Percentiles rank a stretch among this genome's conserved stretches.
These are phyloP conservation scores for Trifolium pratense DNA, from an alignment of 306 rosid genomes.

Conservation along the genomic window DNA sequence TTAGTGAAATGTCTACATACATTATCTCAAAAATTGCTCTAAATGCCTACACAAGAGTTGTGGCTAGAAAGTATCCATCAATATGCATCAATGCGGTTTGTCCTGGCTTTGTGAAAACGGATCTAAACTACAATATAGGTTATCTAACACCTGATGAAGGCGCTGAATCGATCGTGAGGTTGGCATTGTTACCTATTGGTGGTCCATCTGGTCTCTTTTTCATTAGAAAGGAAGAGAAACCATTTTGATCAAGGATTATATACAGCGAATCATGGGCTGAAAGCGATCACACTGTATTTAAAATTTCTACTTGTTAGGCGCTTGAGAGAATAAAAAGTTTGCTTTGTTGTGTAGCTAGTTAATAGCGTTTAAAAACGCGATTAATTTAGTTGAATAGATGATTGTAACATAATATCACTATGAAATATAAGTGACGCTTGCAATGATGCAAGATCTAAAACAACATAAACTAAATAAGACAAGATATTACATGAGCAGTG, in stretches of 20 bases:
- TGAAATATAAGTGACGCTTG: neutral
- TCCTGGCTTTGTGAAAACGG: slow-evolving; percentile 58
- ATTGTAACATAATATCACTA: too few relatives aligned
- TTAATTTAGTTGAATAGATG: too few relatives aligned
- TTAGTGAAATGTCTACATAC: slow-evolving; percentile 26
- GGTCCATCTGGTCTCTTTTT: slow-evolving; percentile 46
- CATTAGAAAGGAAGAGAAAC: slow-evolving; percentile 31
- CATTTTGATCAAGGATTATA: slow-evolving; percentile 36
- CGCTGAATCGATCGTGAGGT: slow-evolving; percentile 52
- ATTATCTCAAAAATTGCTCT: slow-evolving; percentile 53
- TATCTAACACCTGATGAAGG: slow-evolving; percentile 58
- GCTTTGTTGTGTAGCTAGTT: neutral
- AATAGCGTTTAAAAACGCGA: too few relatives aligned
- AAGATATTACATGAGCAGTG: neutral
- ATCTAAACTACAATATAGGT: slow-evolving; percentile 46
- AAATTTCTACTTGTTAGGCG: neutral
- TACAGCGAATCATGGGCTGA: neutral
- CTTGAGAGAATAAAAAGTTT: neutral
- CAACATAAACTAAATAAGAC: neutral
- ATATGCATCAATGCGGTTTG: slow-evolving; percentile 44
- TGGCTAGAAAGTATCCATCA: slow-evolving; percentile 45
- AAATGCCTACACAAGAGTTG: slow-evolving; percentile 55
- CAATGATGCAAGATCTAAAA: neutral
- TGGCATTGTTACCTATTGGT: slow-evolving; percentile 52
- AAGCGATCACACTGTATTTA: neutral